Conservation (phyloP, 2,329 filamentous ascomycete species). For the Trichoderma gracile region DNA sequence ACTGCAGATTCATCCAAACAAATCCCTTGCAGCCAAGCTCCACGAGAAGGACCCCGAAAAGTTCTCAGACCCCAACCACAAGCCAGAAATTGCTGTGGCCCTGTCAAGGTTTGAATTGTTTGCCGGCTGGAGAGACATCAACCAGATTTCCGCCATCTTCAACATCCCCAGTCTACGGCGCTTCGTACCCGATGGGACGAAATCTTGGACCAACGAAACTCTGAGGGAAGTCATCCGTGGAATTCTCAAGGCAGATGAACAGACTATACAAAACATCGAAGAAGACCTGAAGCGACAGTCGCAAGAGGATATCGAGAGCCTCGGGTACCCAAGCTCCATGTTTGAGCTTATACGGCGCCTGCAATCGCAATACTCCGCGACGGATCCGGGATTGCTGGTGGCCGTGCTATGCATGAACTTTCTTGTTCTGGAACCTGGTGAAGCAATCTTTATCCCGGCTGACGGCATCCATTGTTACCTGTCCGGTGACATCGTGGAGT, state of each 20-base stretch:
- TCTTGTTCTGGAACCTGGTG: neutral
- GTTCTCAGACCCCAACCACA: neutral
- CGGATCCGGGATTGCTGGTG: neutral
- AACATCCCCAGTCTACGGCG: neutral
- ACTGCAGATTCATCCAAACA: neutral
- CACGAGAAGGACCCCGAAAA: neutral
- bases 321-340: neutral
- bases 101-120: neutral
- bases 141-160: conserved; percentile 1
- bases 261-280: neutral
- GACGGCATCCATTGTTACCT: conserved; percentile 1
- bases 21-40: neutral
- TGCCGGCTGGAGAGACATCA: neutral
- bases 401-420: conserved; percentile 1
- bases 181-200: neutral
- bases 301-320: neutral
- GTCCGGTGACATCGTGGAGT: conserved; percentile 5
- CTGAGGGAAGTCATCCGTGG: neutral
- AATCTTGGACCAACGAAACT: neutral
- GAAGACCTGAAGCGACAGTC: neutral
- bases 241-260: neutral
- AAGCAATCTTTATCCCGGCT: conserved; percentile 2
- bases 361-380: neutral
- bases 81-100: neutral
- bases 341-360: neutral